phyloP scores from a whole-genome alignment of 306 rosid genomes.

The Vigna reflexopilosa region DNA sequence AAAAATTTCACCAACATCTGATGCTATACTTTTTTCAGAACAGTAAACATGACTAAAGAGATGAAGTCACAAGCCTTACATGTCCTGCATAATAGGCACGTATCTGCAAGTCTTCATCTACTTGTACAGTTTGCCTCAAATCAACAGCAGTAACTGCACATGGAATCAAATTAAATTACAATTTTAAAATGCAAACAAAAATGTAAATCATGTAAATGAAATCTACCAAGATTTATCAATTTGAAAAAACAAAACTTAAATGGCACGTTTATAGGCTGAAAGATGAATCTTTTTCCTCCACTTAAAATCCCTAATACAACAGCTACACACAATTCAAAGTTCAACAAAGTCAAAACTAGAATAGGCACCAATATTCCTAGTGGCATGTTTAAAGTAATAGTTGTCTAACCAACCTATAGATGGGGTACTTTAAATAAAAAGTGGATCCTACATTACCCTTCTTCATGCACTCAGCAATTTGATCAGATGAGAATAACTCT shows the following conservation, averaged over 20 bases:
- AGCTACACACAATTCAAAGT: slow-evolving; percentile 21
- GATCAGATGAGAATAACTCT: slow-evolving; percentile 76
- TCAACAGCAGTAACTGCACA: slow-evolving; percentile 80
- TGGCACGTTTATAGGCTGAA: slow-evolving; percentile 18
- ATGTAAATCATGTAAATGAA: slow-evolving; percentile 7
- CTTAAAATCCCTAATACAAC: slow-evolving; percentile 5
- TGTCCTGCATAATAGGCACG: slow-evolving; percentile 99
- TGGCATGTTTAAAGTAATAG: too few species aligned
- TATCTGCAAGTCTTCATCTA: slow-evolving; percentile 86
- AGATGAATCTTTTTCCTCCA: neutral
- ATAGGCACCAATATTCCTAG: too few species aligned
- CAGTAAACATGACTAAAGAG: slow-evolving; percentile 7
- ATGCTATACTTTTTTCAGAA: slow-evolving; percentile 6
- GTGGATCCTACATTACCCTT: slow-evolving; percentile 60
- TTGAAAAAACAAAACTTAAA: neutral
- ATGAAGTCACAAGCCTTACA: slow-evolving; percentile 61
- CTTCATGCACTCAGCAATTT: slow-evolving; percentile 80
- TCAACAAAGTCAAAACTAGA: too few species aligned
- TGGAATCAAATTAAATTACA: slow-evolving; percentile 38
- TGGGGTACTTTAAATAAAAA: too few species aligned
- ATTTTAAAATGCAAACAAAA: slow-evolving; percentile 26
- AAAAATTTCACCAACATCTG: slow-evolving; percentile 4
- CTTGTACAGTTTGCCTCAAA: slow-evolving; percentile 84
- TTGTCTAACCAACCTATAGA: too few species aligned
- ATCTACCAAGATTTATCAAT: neutral